Percentiles rank a stretch among this genome's conserved stretches.
These are phyloP conservation scores for Barnettozyma vustinii DNA, from an alignment of 805 yeast species.

Conservation along the genomic window DNA sequence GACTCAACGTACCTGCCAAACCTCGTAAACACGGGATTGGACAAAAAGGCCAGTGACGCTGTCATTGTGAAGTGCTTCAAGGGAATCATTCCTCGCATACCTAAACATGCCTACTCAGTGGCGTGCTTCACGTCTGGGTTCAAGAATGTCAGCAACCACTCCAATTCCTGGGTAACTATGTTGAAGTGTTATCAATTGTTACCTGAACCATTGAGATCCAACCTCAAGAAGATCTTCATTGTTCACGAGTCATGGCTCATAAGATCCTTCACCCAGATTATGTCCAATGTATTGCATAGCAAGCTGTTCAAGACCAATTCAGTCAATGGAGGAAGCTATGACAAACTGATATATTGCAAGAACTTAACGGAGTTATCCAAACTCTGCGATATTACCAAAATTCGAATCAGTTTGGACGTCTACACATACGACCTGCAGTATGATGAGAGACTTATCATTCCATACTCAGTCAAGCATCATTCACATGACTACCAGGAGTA, in stretches of 20 bases:
- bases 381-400: constrained; percentile 64
- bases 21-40: constrained; percentile 35
- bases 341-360: constrained; percentile 30
- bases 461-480: constrained; percentile 30
- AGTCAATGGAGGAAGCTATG: constrained; percentile 11
- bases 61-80: constrained; percentile 49
- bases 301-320: constrained; percentile 34
- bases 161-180: constrained; percentile 64
- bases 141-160: constrained; percentile 35
- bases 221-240: constrained; percentile 58
- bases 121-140: constrained; percentile 83
- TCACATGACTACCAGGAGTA: constrained; percentile 29
- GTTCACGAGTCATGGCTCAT: constrained; percentile 92
- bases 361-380: constrained; percentile 27
- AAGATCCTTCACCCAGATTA: constrained; percentile 66
- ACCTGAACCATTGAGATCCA: constrained; percentile 48
- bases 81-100: constrained; percentile 50
- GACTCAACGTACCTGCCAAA: constrained; percentile 80
- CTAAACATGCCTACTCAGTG: constrained; percentile 57
- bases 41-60: constrained; percentile 32
- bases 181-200: constrained; percentile 52
- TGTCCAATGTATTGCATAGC: constrained; percentile 54
- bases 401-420: constrained; percentile 71
- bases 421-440: constrained; percentile 58
- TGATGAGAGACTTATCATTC: constrained; percentile 44